Evolutionary conservation across 2,329 filamentous ascomycete species (phyloP).

Genomic region (Fusarium domesticum): DNA sequence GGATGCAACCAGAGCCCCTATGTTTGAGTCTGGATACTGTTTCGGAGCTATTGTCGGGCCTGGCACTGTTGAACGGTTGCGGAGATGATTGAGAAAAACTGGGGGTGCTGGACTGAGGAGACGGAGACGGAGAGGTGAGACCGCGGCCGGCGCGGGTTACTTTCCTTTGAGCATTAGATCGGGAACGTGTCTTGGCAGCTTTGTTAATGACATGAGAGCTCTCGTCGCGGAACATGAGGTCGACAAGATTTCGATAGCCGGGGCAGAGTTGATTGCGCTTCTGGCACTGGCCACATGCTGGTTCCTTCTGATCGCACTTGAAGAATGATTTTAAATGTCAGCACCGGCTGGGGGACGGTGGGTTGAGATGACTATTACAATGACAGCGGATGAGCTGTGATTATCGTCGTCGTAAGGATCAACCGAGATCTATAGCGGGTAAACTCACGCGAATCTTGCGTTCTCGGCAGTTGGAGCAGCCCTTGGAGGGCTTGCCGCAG

Average conservation of each 20-base stretch:
- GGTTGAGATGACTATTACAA: slow-evolving; percentile 2
- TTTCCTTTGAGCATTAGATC: slow-evolving; percentile 25
- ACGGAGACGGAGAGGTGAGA: slow-evolving; percentile 17
- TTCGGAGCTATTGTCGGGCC: slow-evolving; percentile 3
- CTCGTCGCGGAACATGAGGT: slow-evolving; percentile 58
- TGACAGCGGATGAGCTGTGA: neutral
- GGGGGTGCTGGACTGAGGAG: slow-evolving; percentile 9
- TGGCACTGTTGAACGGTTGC: slow-evolving; percentile 7
- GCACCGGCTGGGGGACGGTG: slow-evolving; percentile 1
- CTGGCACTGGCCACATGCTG: slow-evolving; percentile 53
- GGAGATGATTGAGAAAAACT: slow-evolving; percentile 8
- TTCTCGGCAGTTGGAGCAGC: slow-evolving; percentile 53
- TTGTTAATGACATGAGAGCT: slow-evolving; percentile 55
- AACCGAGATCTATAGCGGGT: neutral
- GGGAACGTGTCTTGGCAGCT: slow-evolving; percentile 38
- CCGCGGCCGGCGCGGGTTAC: slow-evolving; percentile 13
- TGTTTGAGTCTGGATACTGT: slow-evolving; percentile 9
- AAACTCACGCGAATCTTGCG: slow-evolving; percentile 54
- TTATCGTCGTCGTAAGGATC: neutral
- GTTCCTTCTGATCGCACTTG: slow-evolving; percentile 53
- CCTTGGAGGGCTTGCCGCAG: slow-evolving; percentile 56
- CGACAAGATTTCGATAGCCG: slow-evolving; percentile 53
- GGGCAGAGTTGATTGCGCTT: slow-evolving; percentile 52
- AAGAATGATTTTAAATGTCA: slow-evolving; percentile 4
- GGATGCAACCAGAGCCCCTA: slow-evolving; percentile 8